Conservation (phyloP, 257 asterid genomes). For the Solanum ahanhuiri region DNA sequence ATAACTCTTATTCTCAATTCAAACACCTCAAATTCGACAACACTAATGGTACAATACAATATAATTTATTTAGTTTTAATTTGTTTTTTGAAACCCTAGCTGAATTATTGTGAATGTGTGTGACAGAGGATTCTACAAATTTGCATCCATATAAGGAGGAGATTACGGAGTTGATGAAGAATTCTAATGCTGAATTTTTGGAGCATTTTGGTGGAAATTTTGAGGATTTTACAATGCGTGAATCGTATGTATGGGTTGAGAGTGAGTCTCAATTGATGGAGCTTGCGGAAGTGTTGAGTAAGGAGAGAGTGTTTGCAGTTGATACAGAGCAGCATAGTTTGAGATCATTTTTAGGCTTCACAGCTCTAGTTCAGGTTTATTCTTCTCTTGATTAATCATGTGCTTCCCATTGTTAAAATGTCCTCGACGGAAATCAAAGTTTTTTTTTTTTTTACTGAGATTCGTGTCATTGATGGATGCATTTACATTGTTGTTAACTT, state of each 20-base stretch:
- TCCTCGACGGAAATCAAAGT: background rate
- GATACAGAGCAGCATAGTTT: constrained; percentile 93
- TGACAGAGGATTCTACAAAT: constrained; percentile 38
- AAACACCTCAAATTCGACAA: constrained; percentile 47
- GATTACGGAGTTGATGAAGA: constrained; percentile 45
- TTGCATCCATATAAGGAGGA: constrained; percentile 71
- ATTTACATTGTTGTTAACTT: background rate
- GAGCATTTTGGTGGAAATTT: constrained; percentile 34
- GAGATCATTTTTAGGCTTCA: constrained; percentile 84
- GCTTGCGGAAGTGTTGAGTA: constrained; percentile 49
- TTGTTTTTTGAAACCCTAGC: background rate
- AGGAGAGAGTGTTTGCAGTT: constrained; percentile 66
- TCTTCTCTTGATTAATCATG: background rate
- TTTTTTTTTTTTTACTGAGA: background rate
- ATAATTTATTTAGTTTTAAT: background rate
- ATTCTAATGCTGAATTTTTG: constrained; percentile 32
- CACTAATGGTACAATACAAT: constrained; percentile 22
- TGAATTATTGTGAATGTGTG: background rate
- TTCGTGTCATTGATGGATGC: background rate
- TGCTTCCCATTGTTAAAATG: background rate
- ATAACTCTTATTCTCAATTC: constrained; percentile 75
- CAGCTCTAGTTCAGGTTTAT: constrained; percentile 80
- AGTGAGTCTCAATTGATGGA: constrained; percentile 41
- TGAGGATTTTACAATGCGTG: constrained; percentile 30
- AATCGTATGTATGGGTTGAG: constrained; percentile 57